Evolutionary conservation across 768 basidiomycete genomes (phyloP), one percentile per base, ranked within the genome.

Genomic region (Tephrocybe sp.): DNA sequence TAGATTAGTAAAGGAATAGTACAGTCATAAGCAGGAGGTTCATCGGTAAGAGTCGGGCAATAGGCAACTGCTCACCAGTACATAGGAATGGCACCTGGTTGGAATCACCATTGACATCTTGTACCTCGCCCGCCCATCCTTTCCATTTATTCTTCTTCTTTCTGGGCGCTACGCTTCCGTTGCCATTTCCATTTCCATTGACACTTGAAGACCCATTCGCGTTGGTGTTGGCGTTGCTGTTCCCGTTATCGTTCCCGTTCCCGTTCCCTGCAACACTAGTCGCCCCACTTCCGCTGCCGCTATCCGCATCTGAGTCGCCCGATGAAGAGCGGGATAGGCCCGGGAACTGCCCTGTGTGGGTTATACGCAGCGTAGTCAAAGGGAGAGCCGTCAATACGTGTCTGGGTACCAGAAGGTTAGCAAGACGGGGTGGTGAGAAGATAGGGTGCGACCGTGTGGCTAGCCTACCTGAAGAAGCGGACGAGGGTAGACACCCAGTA

Each of bases 401-500:
- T 49, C 77, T 78, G 47, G 41, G 20, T 20, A 6, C 41, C 34
- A 16, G 31, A 22, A 26, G 26, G 13, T 45, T 35, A 39, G 46
- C 32, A 50, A 45, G 44, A 30, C 45, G n/a, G 19, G 20, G 33
- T 16, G 16, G 23, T 31, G 20, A 22, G 14, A 26, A 30, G 12
- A 14, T 23, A 40, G 12, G 17, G 40, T n/a, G 19, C 14, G 38
- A 10, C 36, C n/a, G n/a, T n/a, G n/a, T n/a, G n/a, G n/a, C n/a
- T n/a, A 5, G 62, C 72, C 13, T 54, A 87, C 86, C 86, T 75
- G 66, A 94, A 82, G 75, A 91, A 93, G 35, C 92, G 82, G n/a
- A 94, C 68, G 51, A 95, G 74, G 0, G 85, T 85, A 6, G 88
- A 79, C 2, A 89, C 82, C 92, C 92, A 95, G 64, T 86, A 93